Conservation (phyloP, 768 basidiomycete genomes). For the Neoboletus subvelutipes region DNA sequence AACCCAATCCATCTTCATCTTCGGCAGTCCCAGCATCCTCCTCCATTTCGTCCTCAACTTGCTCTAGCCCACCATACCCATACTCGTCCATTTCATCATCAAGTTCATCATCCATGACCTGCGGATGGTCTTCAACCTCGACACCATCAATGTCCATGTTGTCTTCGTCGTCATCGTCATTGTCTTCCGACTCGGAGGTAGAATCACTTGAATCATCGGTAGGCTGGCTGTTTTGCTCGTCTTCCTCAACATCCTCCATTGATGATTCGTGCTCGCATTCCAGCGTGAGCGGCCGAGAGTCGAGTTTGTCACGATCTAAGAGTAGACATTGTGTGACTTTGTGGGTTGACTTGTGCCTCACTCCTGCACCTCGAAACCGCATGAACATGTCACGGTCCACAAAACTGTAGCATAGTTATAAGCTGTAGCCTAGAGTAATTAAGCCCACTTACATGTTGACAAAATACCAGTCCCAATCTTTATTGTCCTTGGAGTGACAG, state of each 20-base stretch:
- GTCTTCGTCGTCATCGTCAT: background rate
- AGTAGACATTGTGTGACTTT: background rate
- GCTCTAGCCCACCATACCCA: background rate
- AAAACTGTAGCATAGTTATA: background rate
- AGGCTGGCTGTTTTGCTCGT: background rate
- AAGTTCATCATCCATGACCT: background rate
- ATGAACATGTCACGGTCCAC: background rate
- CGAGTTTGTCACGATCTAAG: background rate
- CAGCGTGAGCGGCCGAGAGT: background rate
- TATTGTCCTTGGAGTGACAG: too few relatives aligned
- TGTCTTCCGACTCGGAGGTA: background rate
- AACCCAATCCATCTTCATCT: background rate
- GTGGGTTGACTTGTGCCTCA: background rate
- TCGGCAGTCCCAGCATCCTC: background rate
- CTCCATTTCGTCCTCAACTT: background rate
- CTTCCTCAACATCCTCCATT: background rate
- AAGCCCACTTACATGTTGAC: too few relatives aligned
- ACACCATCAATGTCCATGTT: too few relatives aligned
- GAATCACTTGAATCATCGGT: background rate
- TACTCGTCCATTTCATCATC: background rate
- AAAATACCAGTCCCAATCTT: too few relatives aligned
- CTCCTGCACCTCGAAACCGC: background rate
- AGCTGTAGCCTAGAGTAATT: too few relatives aligned
- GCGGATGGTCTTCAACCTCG: too few relatives aligned
- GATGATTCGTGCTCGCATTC: background rate